phyloP scores from a whole-genome alignment of 805 yeast species.

The Nakazawaea ishiwadae region DNA sequence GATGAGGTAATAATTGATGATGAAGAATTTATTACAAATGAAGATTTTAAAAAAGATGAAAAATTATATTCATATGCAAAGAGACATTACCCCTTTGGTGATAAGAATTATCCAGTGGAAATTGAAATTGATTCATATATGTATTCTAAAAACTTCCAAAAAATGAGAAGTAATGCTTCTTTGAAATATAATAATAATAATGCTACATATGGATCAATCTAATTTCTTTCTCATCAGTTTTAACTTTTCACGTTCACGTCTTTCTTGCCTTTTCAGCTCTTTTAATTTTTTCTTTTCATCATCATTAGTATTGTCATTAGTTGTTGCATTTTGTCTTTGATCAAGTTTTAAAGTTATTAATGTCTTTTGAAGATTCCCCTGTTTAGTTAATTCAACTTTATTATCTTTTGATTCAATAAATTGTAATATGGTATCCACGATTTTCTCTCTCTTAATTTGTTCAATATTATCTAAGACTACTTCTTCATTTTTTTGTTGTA shows the following conservation, averaged over 20 bases:
- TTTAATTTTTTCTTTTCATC: background rate
- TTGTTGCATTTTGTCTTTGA: background rate
- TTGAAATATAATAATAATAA: constrained; percentile 3
- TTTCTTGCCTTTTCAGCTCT: constrained; percentile 2
- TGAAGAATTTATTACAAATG: constrained; percentile 10
- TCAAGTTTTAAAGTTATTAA: constrained; percentile 2
- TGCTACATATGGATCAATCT: constrained; percentile 5
- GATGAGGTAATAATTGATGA: too few species aligned
- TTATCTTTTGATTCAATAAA: constrained; percentile 1
- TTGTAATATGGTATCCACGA: background rate
- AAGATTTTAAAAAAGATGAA: constrained; percentile 31
- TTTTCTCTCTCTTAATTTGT: constrained; percentile 8
- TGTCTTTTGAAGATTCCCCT: background rate
- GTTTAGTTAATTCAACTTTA: background rate
- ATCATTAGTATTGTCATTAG: background rate
- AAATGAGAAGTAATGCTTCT: constrained; percentile 1
- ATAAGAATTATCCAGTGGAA: constrained; percentile 37
- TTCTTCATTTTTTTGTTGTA: background rate
- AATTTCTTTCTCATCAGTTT: constrained; percentile 3
- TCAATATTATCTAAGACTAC: constrained; percentile 4
- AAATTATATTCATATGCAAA: constrained; percentile 28
- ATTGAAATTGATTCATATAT: constrained; percentile 12
- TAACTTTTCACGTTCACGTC: constrained; percentile 2
- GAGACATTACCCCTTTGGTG: constrained; percentile 30
- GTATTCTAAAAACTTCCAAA: constrained; percentile 7